Evolutionary conservation across 768 basidiomycete species (phyloP).

Genomic region (Boletus rubescentipes): DNA sequence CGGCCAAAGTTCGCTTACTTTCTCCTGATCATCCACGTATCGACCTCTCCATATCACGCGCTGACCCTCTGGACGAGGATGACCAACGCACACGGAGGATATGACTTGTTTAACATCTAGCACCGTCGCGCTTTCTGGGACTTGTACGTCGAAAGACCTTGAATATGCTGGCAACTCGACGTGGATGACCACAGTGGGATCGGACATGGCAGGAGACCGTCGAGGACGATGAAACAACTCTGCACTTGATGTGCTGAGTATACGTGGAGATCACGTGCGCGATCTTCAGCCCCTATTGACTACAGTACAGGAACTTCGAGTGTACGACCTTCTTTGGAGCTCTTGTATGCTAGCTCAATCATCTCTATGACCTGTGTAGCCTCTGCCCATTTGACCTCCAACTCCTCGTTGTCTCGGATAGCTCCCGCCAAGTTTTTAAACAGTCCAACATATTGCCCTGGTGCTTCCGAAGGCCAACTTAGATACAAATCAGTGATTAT

Average conservation of each 20-base stretch:
- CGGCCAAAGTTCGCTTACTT: slow-evolving; percentile 68
- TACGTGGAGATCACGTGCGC: slow-evolving; percentile 36
- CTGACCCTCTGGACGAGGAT: slow-evolving; percentile 68
- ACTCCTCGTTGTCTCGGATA: slow-evolving; percentile 53
- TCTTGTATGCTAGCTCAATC: slow-evolving; percentile 70
- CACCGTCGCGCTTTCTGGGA: slow-evolving; percentile 49
- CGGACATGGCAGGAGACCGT: slow-evolving; percentile 21
- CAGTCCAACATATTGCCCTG: slow-evolving; percentile 58
- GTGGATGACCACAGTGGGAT: slow-evolving; percentile 41
- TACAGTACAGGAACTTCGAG: slow-evolving; percentile 30
- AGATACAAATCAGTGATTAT: slow-evolving; percentile 14
- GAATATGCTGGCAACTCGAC: slow-evolving; percentile 79
- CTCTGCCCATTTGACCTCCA: slow-evolving; percentile 71
- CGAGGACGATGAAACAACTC: neutral
- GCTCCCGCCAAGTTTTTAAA: slow-evolving; percentile 66
- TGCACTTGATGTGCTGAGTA: too few relatives aligned
- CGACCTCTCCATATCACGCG: slow-evolving; percentile 76
- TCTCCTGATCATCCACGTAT: slow-evolving; percentile 61
- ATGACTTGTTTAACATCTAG: slow-evolving; percentile 70
- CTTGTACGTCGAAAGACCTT: slow-evolving; percentile 59
- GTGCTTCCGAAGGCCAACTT: slow-evolving; percentile 63
- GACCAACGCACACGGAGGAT: slow-evolving; percentile 55
- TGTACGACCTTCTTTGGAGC: slow-evolving; percentile 59
- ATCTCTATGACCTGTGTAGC: slow-evolving; percentile 71
- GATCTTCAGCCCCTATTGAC: too few relatives aligned